Base-by-base conservation (phyloP, 1,139 yeast species). In the Saccharomycopsis hybrid region DNA sequence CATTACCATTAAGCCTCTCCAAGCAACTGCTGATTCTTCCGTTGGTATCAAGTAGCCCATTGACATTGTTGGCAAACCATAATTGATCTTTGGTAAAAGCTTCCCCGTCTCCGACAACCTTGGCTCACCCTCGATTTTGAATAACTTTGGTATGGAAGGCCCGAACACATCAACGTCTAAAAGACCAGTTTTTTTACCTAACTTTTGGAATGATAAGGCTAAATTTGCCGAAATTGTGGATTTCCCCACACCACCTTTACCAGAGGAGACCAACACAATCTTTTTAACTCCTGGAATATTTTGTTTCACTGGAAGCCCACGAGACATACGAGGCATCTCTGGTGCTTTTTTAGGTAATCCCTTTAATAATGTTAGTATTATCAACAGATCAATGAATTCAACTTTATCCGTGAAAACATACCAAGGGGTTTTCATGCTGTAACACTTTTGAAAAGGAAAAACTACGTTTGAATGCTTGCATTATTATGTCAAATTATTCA, bases 1-100 rank as follows among this genome's bases (percentile, higher is more conserved):
- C 80, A 85, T 88, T 33, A 87, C 92, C 80, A 87, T 80, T 43
- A 86, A 65, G 0, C 96, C 96, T 54, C 96, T 69, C 96, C 96
- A 87, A 0, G 85, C 94, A 3, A 88, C 76, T 0, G 95, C 88
- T 46, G 74, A 74, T 41, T 73, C 78, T 30, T 85, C 85, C n/a
- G 73, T 68, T 0, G 77, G 72, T 1, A 87, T 77, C 57, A 87
- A 67, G 59, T 82, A 86, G 0, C 96, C 96, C 95, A 87, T 87
- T 0, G 95, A 85, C 96, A 87, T 87, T 3, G 92, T 79, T 57
- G 84, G 82, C 1, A 87, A 63, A 0, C 96, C 96, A 57, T 82
- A 85, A 60, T 86, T 87, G n/a, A 73, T 64, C 58, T 86, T 64
- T 0, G 96, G 96, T 0, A 82, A 62, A 4, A 87, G 67, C 57